Conservation (phyloP, 1,139 yeast species). For the Hansenula sp. region DNA sequence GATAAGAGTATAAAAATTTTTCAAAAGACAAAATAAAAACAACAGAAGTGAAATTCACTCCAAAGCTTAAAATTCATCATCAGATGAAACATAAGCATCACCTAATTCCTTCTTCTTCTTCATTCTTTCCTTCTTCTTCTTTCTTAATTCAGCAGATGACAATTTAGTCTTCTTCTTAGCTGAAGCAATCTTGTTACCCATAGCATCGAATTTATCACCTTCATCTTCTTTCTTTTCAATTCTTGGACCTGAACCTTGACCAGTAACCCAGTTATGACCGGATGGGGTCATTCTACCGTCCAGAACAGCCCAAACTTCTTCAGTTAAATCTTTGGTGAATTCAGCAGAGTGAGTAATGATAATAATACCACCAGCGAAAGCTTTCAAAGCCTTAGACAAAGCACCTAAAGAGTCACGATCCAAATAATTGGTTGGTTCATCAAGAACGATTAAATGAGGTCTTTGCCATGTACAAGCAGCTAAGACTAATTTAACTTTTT, state of each 20-base stretch:
- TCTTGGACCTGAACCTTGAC: constrained; percentile 99
- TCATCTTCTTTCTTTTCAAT: constrained; percentile 93
- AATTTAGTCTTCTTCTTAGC: constrained; percentile 97
- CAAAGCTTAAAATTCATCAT: constrained; percentile 50
- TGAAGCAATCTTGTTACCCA: constrained; percentile 99
- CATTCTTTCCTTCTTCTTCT: constrained; percentile 99
- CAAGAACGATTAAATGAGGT: constrained; percentile 98
- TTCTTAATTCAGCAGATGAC: constrained; percentile 98
- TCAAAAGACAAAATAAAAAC: background rate
- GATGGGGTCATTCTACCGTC: constrained; percentile 99
- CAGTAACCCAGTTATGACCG: constrained; percentile 99
- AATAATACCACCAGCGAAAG: constrained; percentile 99
- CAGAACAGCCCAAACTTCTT: constrained; percentile 99
- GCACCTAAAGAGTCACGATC: constrained; percentile 99
- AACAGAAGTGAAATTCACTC: background rate
- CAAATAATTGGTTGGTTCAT: constrained; percentile 98
- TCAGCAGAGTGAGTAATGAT: constrained; percentile 99
- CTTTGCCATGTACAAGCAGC: constrained; percentile 99
- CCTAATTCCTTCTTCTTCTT: constrained; percentile 99
- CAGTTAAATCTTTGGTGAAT: constrained; percentile 98
- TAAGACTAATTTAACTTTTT: constrained; percentile 97
- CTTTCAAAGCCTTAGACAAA: constrained; percentile 97
- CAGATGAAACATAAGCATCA: constrained; percentile 97
- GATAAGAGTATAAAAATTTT: background rate
- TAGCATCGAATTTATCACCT: constrained; percentile 98